Percentiles rank a stretch among this genome's conserved stretches.
These are phyloP conservation scores for Cryptococcus sp. DNA, from an alignment of 1,284 basidiomycete genomes.

Conservation along the genomic window DNA sequence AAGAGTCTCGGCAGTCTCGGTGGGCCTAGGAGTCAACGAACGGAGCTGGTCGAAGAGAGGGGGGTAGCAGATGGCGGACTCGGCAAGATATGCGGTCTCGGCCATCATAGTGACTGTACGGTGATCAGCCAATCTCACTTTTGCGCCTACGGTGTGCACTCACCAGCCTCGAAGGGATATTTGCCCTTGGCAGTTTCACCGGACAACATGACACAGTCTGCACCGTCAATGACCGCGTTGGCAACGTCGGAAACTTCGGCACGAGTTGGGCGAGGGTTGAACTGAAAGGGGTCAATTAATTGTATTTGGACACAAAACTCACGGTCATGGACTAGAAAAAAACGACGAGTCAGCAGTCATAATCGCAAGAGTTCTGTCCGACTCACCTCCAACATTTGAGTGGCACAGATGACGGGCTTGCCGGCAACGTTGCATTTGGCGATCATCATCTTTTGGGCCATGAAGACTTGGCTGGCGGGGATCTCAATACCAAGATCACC, in stretches of 20 bases:
- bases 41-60: slow-evolving; percentile 88
- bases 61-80: slow-evolving; percentile 89
- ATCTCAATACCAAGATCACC: slow-evolving; percentile 98
- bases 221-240: slow-evolving; percentile 94
- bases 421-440: slow-evolving; percentile 95
- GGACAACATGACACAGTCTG: slow-evolving; percentile 98
- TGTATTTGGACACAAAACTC: slow-evolving; percentile 34
- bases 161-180: slow-evolving; percentile 90
- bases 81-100: slow-evolving; percentile 92
- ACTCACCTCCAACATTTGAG: slow-evolving; percentile 96
- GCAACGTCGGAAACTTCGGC: slow-evolving; percentile 97
- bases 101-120: slow-evolving; percentile 81
- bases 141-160: slow-evolving; percentile 33
- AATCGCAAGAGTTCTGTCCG: slow-evolving; percentile 5
- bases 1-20: slow-evolving; percentile 89
- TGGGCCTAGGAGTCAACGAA: slow-evolving; percentile 75
- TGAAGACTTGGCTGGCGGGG: slow-evolving; percentile 94
- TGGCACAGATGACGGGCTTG: slow-evolving; percentile 98
- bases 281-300: slow-evolving; percentile 56
- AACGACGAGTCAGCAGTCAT: slow-evolving; percentile 11
- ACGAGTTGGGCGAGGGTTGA: slow-evolving; percentile 94
- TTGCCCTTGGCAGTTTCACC: slow-evolving; percentile 95
- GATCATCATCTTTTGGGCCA: slow-evolving; percentile 99
- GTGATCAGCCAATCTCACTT: not conserved
- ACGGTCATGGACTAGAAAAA: slow-evolving; percentile 84